Base-by-base conservation (phyloP, 169 alveolate genomes). In the Plasmodium malariae region DNA sequence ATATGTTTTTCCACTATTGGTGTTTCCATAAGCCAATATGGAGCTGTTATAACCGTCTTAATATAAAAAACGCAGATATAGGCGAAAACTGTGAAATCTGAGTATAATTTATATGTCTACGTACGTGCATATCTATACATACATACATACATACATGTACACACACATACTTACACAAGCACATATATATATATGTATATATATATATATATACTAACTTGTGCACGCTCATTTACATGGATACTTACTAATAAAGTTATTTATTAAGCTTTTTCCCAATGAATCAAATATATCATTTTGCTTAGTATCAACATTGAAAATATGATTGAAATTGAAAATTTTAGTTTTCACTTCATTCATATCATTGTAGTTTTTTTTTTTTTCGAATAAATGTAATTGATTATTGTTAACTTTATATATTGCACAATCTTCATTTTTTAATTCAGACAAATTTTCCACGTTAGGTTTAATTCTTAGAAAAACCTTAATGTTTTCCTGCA, bases 1-100 rank as follows among this genome's bases (percentile, higher is more conserved):
- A 60, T 80, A 80, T 43, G 90, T 80, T 45, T 80, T 80, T 11
- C 90, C 90, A 40, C 90, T 80, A 55, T 80, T 80, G 0, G 90
- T 80, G 49, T 80, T 80, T 65, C 90, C 90, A 37, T 80, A 80
- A 6, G 90, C 83, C 59, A 80, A 37, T 57, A 80, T 80, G n/a
- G 90, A 80, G 43, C 90, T 80, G 63, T 80, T 80, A 32, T 80
- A 80, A 19, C 90, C 90, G 59, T 67, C 90, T 80, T 80, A 54
- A 30, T 43, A 45, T 4, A 1, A 3, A 48, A 69, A 48, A 69
- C 21, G 45, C 24, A 72, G 19, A 17, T 1, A 17, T 28, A 21
- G 34, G 32, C 1, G 65, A 45, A 34, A 43, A n/a, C n/a, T n/a
- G n/a, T n/a, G n/a, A n/a, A n/a, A n/a, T n/a, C n/a, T n/a, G n/a